These are phyloP conservation scores for Metarhizium rileyi DNA, from an alignment of 2,329 filamentous ascomycete species.

Conservation along the genomic window DNA sequence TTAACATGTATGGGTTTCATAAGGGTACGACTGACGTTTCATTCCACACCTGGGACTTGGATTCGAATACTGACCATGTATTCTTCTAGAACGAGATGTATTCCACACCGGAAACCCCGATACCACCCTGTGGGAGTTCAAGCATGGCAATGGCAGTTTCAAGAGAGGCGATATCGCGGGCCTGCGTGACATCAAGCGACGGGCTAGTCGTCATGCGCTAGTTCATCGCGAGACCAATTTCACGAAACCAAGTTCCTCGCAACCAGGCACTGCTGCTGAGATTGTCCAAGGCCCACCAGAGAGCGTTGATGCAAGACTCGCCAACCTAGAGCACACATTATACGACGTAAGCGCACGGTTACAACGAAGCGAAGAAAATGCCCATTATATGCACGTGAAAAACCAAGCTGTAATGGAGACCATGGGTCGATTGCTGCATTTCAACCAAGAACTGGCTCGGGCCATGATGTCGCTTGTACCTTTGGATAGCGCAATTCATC, in stretches of 20 bases:
- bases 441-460: slow-evolving; percentile 76
- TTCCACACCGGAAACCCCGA: slow-evolving; percentile 94
- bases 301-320: slow-evolving; percentile 63
- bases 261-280: slow-evolving; percentile 78
- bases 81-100: slow-evolving; percentile 81
- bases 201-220: slow-evolving; percentile 84
- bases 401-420: slow-evolving; percentile 77
- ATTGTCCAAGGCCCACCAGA: slow-evolving; percentile 64
- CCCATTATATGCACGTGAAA: slow-evolving; percentile 68
- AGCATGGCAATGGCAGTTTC: slow-evolving; percentile 94
- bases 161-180: slow-evolving; percentile 89
- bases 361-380: slow-evolving; percentile 73
- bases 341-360: slow-evolving; percentile 72
- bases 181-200: slow-evolving; percentile 87
- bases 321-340: slow-evolving; percentile 67
- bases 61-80: slow-evolving; percentile 2
- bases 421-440: slow-evolving; percentile 58
- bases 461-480: slow-evolving; percentile 65
- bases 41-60: neutral
- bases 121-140: slow-evolving; percentile 95
- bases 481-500: slow-evolving; percentile 65
- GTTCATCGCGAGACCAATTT: slow-evolving; percentile 85
- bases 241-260: slow-evolving; percentile 64
- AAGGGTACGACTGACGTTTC: slow-evolving; percentile 58
- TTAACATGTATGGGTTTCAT: slow-evolving; percentile 99